Evolutionary conservation across 2,329 filamentous ascomycete genomes (phyloP), one percentile per base, ranked within the genome.

Genomic region (Tolypocladium inflatum): DNA sequence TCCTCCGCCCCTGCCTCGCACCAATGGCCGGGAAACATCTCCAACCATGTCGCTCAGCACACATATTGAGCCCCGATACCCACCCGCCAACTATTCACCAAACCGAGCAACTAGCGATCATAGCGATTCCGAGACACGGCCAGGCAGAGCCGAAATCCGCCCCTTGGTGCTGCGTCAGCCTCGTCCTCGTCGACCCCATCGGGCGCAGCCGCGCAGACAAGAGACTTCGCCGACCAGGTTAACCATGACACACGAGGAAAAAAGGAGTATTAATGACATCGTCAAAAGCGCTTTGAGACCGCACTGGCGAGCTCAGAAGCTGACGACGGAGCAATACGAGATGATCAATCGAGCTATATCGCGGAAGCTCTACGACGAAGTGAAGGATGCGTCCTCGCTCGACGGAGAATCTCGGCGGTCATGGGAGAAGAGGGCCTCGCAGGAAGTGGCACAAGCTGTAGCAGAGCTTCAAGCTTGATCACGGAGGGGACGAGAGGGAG

Each of bases 291-390:
- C 89, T 7, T 78, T 99, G 50, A 89, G 90, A 64, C 91, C 92
- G 38, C 83, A 91, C 63, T 97, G 93, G 78, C 83, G 86, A 61
- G 87, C 87, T 48, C 87, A 88, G 65, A 83, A 87, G 62, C 81
- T 97, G 61, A 91, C 87, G 21, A 90, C 91, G 64, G 90, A 96
- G 60, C 88, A 97, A 72, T 99, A 96, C 71, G 93, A 90, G 3
- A 85, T 85, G 58, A 96, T 97, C 73, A 97, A 97, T 70, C 87
- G 91, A 61, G 87, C 89, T 60, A 86, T 97, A 39, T 97, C 91
- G 48, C 87, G 91, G 59, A 89, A 88, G 74, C 78, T 99, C 59
- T 99, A 99, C 73, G 91, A 85, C 63, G 81, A 85, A 61, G 78
- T 83, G 52, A 76, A 77, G 54, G 76, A 80, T 60, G 78, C 79